Percentiles rank a stretch among this genome's conserved stretches.
These are phyloP conservation scores for Phlebiopsis gigantea DNA, from an alignment of 768 basidiomycete species.

Conservation along the genomic window DNA sequence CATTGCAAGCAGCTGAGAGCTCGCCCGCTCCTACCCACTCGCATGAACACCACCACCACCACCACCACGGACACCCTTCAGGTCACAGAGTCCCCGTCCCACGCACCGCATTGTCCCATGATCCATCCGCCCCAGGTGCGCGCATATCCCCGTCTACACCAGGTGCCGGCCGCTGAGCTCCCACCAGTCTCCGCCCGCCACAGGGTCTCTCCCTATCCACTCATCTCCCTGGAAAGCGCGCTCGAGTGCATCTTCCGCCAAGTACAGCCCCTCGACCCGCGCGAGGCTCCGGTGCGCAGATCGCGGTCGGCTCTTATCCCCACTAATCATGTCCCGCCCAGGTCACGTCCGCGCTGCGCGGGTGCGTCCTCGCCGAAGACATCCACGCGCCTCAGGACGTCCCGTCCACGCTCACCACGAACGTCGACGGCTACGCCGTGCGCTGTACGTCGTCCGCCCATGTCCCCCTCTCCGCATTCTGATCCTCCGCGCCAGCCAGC, in stretches of 20 bases:
- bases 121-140: slow-evolving; percentile 64
- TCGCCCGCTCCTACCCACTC: slow-evolving; percentile 17
- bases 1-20: slow-evolving; percentile 17
- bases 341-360: slow-evolving; percentile 58
- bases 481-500: slow-evolving; percentile 38
- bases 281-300: slow-evolving; percentile 42
- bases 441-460: slow-evolving; percentile 40
- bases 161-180: neutral
- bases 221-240: slow-evolving; percentile 64
- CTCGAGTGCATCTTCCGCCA: slow-evolving; percentile 49
- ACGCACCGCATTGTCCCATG: slow-evolving; percentile 56
- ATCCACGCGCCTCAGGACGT: slow-evolving; percentile 61
- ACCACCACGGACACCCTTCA: slow-evolving; percentile 26
- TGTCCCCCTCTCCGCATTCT: neutral
- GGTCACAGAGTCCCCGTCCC: slow-evolving; percentile 45
- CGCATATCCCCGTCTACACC: neutral
- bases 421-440: slow-evolving; percentile 86
- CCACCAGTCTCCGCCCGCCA: slow-evolving; percentile 56
- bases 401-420: slow-evolving; percentile 65
- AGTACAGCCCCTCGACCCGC: slow-evolving; percentile 35
- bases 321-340: slow-evolving; percentile 24
- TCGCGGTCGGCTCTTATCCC: slow-evolving; percentile 16
- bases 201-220: slow-evolving; percentile 71
- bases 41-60: slow-evolving; percentile 32
- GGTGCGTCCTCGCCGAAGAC: slow-evolving; percentile 71